A percentile compares a stretch with the other conserved stretches of the same genome.
Conservation (phyloP, 2,329 filamentous ascomycete species). For the Fusarium pseudocircinatum region DNA sequence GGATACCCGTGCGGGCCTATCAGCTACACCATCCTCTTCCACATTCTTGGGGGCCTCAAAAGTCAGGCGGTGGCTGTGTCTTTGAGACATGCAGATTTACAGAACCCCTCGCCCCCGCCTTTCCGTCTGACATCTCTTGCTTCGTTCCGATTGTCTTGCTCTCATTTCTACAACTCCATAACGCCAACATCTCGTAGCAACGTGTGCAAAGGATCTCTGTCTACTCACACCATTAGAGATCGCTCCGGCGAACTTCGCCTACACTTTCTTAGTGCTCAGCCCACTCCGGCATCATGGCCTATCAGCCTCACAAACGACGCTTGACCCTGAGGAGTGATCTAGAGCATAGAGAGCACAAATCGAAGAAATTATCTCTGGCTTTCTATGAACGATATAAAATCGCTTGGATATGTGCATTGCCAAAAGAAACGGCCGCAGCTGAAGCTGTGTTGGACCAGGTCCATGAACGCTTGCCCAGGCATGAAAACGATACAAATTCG, state of each 20-base stretch:
- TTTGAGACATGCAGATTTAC: background rate
- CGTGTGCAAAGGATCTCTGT: accelerated
- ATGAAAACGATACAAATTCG: background rate
- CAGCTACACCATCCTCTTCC: background rate
- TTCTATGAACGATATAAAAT: background rate
- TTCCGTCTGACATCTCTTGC: background rate
- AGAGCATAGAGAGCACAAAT: background rate
- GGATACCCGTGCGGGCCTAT: background rate
- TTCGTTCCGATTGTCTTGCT: background rate
- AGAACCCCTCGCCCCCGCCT: background rate
- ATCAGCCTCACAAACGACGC: background rate
- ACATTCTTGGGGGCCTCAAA: background rate
- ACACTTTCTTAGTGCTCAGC: background rate
- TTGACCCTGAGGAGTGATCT: accelerated
- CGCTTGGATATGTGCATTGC: conserved; percentile 19
- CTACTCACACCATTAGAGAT: accelerated
- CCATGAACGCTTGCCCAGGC: background rate
- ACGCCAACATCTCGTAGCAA: background rate
- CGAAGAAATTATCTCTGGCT: accelerated
- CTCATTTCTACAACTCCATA: background rate
- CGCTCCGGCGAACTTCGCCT: no score
- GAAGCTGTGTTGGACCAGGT: conserved; percentile 2
- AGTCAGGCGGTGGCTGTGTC: background rate
- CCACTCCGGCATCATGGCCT: background rate
- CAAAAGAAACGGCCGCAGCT: conserved; percentile 8